phyloP scores from a whole-genome alignment of 768 basidiomycete species.

The Neoboletus magnificus region DNA sequence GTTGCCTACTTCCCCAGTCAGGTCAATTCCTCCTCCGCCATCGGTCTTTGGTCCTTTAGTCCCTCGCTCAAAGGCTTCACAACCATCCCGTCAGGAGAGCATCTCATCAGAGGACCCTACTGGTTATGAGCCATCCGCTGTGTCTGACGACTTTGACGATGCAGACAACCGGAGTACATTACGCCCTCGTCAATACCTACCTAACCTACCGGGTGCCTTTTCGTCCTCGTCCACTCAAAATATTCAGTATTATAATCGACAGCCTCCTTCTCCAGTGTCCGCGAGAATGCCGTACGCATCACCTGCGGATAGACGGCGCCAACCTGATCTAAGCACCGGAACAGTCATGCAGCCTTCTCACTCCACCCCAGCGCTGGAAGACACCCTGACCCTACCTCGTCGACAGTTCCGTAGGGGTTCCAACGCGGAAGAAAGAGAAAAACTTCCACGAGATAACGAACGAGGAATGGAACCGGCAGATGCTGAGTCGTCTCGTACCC shows the following conservation, averaged over 20 bases:
- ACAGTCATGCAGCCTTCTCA: conserved; percentile 25
- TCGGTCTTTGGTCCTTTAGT: conserved; percentile 48
- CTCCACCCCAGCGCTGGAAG: conserved; percentile 30
- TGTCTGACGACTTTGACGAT: conserved; percentile 58
- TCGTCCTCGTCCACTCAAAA: conserved; percentile 36
- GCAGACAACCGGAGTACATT: conserved; percentile 47
- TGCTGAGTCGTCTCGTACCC: conserved; percentile 17
- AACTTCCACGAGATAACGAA: conserved; percentile 21
- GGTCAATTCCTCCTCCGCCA: conserved; percentile 50
- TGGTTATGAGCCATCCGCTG: conserved; percentile 63
- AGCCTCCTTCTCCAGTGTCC: conserved; percentile 37
- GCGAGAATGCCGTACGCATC: conserved; percentile 23
- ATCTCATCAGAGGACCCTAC: conserved; percentile 62
- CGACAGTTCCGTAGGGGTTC: conserved; percentile 29
- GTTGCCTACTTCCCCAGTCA: conserved; percentile 38
- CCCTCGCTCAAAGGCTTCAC: conserved; percentile 43
- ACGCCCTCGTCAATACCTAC: conserved; percentile 36
- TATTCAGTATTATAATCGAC: conserved; percentile 38
- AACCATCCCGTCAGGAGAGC: conserved; percentile 64
- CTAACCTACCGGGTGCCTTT: conserved; percentile 30
- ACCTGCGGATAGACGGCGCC: conserved; percentile 27
- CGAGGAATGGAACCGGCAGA: conserved; percentile 20
- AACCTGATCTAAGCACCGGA: conserved; percentile 18
- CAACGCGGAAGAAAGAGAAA: conserved; percentile 26
- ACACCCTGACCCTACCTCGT: conserved; percentile 24